A percentile compares a stretch with the other conserved stretches of the same genome.
phyloP scores from a whole-genome alignment of 768 basidiomycete genomes.

The Leccinum broughii region DNA sequence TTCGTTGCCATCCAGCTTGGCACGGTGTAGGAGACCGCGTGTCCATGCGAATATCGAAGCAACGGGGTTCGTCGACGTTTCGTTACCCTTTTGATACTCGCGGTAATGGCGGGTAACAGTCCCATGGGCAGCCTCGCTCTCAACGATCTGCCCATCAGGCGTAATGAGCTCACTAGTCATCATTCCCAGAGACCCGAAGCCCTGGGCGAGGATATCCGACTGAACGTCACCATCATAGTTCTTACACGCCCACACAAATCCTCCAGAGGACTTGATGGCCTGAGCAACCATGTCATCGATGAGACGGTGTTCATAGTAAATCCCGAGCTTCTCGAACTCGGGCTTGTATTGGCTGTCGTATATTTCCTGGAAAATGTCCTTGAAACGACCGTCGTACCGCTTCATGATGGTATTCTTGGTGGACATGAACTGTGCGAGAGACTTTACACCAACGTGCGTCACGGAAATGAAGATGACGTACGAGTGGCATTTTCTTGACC shows the following conservation, averaged over 20 bases:
- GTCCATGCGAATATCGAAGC: slow-evolving; percentile 99
- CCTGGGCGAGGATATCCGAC: slow-evolving; percentile 95
- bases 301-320: slow-evolving; percentile 95
- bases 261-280: slow-evolving; percentile 93
- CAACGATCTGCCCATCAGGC: slow-evolving; percentile 89
- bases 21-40: slow-evolving; percentile 88
- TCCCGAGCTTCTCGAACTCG: slow-evolving; percentile 65
- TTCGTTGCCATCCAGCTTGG: slow-evolving; percentile 86
- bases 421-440: slow-evolving; percentile 74
- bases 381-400: slow-evolving; percentile 98
- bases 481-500: slow-evolving; percentile 73
- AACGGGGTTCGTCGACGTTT: slow-evolving; percentile 98
- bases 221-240: slow-evolving; percentile 88
- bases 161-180: slow-evolving; percentile 97
- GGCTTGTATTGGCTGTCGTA: slow-evolving; percentile 80
- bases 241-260: slow-evolving; percentile 78
- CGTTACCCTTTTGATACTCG: slow-evolving; percentile 95
- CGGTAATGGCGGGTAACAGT: slow-evolving; percentile 97
- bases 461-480: slow-evolving; percentile 33
- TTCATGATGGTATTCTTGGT: slow-evolving; percentile 98
- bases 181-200: slow-evolving; percentile 96
- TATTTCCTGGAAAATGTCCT: slow-evolving; percentile 98
- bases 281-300: slow-evolving; percentile 99
- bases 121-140: slow-evolving; percentile 96
- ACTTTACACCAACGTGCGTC: slow-evolving; percentile 1